Evolutionary conservation across 768 basidiomycete genomes (phyloP), one percentile per base, ranked within the genome.

Genomic region (Serendipita sp.): DNA sequence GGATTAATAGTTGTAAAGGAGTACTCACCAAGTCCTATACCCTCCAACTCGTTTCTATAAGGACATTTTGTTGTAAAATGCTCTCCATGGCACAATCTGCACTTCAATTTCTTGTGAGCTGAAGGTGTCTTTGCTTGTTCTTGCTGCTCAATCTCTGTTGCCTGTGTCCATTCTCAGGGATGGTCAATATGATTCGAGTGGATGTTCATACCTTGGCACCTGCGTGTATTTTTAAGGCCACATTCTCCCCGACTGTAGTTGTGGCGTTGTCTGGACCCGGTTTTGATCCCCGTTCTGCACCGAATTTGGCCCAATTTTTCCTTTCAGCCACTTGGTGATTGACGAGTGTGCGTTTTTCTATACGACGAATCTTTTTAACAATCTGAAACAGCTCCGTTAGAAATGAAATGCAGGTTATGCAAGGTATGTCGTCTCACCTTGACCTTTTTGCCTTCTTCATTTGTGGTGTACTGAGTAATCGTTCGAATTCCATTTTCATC

Each of bases 1-100:
- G 23, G 13, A 13, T 11, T 11, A 13, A 32, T 54, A 15, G 23
- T 54, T 54, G 13, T 30, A 54, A 16, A 35, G 30, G 44, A 48
- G 18, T n/a, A 16, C n/a, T 64, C 75, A 11, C 78, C 89, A 56
- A 92, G 78, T 2, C 83, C 88, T 8, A 85, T 86, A 13, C 13
- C 16, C 32, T 54, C 16, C 30, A 99, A 81, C 7, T 89, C 88
- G 70, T 97, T 93, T 76, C 93, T 96, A 81, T 93, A 94, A 3
- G 96, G 96, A 81, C 96, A 98, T 75, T 94, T 93, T 68, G 93
- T 89, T 13, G 96, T 99, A 75, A 94, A 98, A 77, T 98, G 96
- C 68, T 88, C 89, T 63, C 95, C 96, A 73, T 95, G 91, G 78
- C 96, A 98, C 64, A 96, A 77, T 68, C 96, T 82, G 80, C 96